Evolutionary conservation across 305 asterid genomes (phyloP), one percentile per base, ranked within the genome.

Genomic region (Andrographis paniculata): DNA sequence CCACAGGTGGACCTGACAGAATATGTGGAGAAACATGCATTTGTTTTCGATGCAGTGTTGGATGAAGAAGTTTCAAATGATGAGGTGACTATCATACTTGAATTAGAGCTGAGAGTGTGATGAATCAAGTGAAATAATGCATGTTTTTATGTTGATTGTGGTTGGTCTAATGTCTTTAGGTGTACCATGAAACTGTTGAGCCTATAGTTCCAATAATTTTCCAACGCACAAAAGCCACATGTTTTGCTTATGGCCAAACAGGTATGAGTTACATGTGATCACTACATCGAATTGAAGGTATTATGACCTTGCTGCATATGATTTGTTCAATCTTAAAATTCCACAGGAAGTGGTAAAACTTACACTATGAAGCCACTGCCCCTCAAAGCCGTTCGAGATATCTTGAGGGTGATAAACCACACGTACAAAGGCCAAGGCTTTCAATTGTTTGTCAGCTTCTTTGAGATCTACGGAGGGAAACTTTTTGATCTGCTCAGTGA

Each of bases 311-410:
- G n/a, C n/a, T n/a, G n/a, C n/a, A n/a, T n/a, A n/a, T n/a, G n/a
- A n/a, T n/a, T n/a, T n/a, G n/a, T n/a, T n/a, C n/a, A n/a, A n/a
- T n/a, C n/a, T n/a, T n/a, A n/a, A n/a, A n/a, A n/a, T n/a, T n/a
- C n/a, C n/a, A n/a, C 76, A 87, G 99, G 99, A 75, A 92, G 99
- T 71, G 99, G 99, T 49, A 92, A 92, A 64, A 92, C 99, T 23
- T 92, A 63, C 61, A 92, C 99, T 16, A 92, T 92, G 99, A 87
- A 92, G 6, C 30, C 30, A 4, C 30, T 8, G 6, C 30, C 30
- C 30, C 30, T 24, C 30, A 3, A 4, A 31, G 2, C 37, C 14
- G 10, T 31, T 10, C 1, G 12, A 31, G 37, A 92, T 68, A 76
- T 92, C 63, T 31, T 92, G 74, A 81, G 95, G 75, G 95, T 92